These are phyloP conservation scores for Aspergillus ochraceoroseus DNA, from an alignment of 2,329 filamentous ascomycete species.

Conservation along the genomic window DNA sequence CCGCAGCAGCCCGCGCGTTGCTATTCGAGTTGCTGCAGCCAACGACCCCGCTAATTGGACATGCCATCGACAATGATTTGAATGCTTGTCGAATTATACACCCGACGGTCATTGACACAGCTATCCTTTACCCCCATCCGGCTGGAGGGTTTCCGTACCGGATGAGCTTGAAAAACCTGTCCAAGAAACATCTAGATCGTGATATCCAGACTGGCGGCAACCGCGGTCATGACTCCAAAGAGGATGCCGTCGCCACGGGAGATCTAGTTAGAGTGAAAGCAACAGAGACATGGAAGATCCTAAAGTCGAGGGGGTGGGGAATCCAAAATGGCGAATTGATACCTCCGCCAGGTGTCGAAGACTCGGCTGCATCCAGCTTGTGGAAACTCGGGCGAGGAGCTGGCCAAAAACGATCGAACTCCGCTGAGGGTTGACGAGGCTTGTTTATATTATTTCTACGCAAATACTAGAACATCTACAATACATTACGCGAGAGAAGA, in stretches of 20 bases:
- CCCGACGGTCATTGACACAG: conserved; percentile 77
- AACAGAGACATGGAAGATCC: conserved; percentile 61
- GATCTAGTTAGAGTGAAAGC: conserved; percentile 74
- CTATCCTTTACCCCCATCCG: conserved; percentile 74
- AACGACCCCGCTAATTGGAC: conserved; percentile 78
- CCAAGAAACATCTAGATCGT: conserved; percentile 62
- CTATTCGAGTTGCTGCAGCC: conserved; percentile 72
- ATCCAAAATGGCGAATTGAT: conserved; percentile 48
- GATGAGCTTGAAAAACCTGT: conserved; percentile 69
- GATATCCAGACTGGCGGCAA: conserved; percentile 69
- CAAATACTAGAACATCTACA: conserved; percentile 1
- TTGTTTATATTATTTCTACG: too few relatives aligned
- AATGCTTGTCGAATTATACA: conserved; percentile 82
- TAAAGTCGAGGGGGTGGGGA: conserved; percentile 65
- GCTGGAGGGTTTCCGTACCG: conserved; percentile 73
- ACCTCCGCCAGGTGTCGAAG: conserved; percentile 25
- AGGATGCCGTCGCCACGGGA: conserved; percentile 84
- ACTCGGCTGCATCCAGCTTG: conserved; percentile 7
- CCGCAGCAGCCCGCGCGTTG: conserved; percentile 66
- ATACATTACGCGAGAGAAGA: neutral
- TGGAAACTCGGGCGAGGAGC: conserved; percentile 21
- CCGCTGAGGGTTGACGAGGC: too few relatives aligned
- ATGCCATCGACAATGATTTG: conserved; percentile 92
- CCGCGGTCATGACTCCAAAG: conserved; percentile 80
- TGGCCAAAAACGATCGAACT: conserved; percentile 27